A percentile compares a stretch with the other conserved stretches of the same genome.
Evolutionary conservation across 1,284 basidiomycete species (phyloP).

Genomic region (Rugosomyces carneus): DNA sequence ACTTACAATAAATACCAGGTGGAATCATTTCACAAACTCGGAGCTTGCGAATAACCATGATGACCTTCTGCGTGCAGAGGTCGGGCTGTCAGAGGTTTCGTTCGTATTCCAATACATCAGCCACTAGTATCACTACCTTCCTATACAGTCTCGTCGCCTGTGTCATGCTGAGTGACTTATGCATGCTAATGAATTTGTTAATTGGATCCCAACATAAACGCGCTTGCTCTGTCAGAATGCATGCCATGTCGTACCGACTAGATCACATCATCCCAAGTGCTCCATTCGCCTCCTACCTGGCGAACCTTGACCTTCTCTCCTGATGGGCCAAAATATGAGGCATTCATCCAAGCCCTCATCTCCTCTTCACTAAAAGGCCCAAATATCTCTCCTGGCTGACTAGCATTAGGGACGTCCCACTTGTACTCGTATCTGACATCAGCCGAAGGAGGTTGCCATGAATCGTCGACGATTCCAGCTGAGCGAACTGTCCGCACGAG

Average conservation of each 20-base stretch:
- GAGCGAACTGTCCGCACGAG: slow-evolving; percentile 69
- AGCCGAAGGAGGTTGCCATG: slow-evolving; percentile 75
- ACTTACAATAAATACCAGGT: slow-evolving; percentile 44
- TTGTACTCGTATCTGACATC: slow-evolving; percentile 73
- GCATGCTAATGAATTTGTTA: too few species aligned
- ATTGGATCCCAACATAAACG: too few species aligned
- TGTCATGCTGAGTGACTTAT: too few species aligned
- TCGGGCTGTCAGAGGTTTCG: slow-evolving; percentile 79
- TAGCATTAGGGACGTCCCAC: slow-evolving; percentile 56
- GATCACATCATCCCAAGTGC: slow-evolving; percentile 59
- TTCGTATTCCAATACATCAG: slow-evolving; percentile 93
- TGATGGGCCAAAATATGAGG: slow-evolving; percentile 65
- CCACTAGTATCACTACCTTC: slow-evolving; percentile 38
- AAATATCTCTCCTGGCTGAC: slow-evolving; percentile 49
- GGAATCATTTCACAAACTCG: slow-evolving; percentile 94
- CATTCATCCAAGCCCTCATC: slow-evolving; percentile 68
- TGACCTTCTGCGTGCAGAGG: slow-evolving; percentile 89
- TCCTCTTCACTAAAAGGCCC: slow-evolving; percentile 76
- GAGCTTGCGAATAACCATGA: slow-evolving; percentile 93
- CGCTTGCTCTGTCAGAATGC: too few species aligned
- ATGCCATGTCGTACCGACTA: too few species aligned
- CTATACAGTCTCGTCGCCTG: too few species aligned
- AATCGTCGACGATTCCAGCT: slow-evolving; percentile 58
- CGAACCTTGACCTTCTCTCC: slow-evolving; percentile 74
- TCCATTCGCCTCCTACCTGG: slow-evolving; percentile 60